Evolutionary conservation across 371 early-diverging fungal genomes (phyloP), one percentile per base, ranked within the genome.

Genomic region (Blakeslea trispora): DNA sequence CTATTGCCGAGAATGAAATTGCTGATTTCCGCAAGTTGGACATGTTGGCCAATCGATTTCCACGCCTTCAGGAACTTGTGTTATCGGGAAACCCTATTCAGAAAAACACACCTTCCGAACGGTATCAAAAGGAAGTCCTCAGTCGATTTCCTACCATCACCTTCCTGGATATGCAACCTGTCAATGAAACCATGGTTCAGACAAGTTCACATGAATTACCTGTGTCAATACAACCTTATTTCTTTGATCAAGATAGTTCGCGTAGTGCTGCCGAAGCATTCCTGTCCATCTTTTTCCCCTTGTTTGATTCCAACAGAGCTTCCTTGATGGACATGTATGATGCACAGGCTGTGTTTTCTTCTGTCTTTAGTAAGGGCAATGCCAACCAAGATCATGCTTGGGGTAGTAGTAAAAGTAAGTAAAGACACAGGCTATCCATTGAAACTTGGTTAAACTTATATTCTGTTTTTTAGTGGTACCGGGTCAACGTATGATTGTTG

Each of bases 1-100:
- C 85, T 1, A 68, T 87, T 34, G 66, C 75, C 48, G 79, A 83
- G 46, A 87, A 87, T 40, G 64, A 71, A 14, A 71, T 87, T 50
- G 63, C 65, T 9, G 66, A 71, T 7, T 81, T 70, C 60, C 57
- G 72, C 15, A 70, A 74, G n/a, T 37, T 87, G 8, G 83, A 84
- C 53, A 57, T 64, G 28, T 46, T 85, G 8, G 46, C 64, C 3
- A 64, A 64, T 10, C 73, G 73, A 53, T 57, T 83, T 15, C 50
- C 52, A 5, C 51, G 71, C 1, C 57, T 85, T 48, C 70, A 70
- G 18, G 85, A 85, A 57, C 56, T 87, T 3, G 42, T 84, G 18
- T 58, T 85, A 23, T 43, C 55, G 1, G 82, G 83, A 19, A 87
- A 85, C 52, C 84, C 88, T 3, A 59, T 87, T 14, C 68, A 77